A percentile compares a stretch with the other conserved stretches of the same genome.
Conservation (phyloP, 257 asterid genomes). For the Anisodus tanguticus region DNA sequence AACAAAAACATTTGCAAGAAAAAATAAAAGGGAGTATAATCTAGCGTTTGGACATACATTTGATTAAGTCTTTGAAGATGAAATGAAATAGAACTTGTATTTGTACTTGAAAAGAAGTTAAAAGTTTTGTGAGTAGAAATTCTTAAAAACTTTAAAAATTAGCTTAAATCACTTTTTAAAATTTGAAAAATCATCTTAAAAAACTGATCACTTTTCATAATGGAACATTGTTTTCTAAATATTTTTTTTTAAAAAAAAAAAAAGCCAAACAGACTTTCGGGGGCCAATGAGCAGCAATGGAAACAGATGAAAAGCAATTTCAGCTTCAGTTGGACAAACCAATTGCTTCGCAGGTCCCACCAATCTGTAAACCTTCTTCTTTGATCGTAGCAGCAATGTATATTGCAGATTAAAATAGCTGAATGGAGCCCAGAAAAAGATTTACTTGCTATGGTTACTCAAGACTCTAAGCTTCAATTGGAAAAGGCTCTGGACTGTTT, state of each 20-base stretch:
- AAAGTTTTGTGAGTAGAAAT: too few relatives aligned
- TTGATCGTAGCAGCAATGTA: too few relatives aligned
- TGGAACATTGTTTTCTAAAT: background rate
- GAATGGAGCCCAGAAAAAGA: conserved; percentile 99
- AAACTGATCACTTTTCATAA: too few relatives aligned
- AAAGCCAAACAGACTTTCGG: background rate
- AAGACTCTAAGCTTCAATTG: conserved; percentile 93
- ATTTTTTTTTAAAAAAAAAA: background rate
- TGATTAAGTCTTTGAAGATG: too few relatives aligned
- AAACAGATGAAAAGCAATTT: conserved; percentile 57
- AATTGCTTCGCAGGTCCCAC: conserved; percentile 72
- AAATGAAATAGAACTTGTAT: too few relatives aligned
- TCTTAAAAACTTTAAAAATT: too few relatives aligned
- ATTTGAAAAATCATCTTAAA: too few relatives aligned
- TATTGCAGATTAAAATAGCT: conserved; percentile 74
- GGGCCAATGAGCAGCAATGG: conserved; percentile 44
- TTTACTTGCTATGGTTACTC: conserved; percentile 89
- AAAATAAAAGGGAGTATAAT: background rate
- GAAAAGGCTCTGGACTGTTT: conserved; percentile 94
- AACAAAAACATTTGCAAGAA: background rate
- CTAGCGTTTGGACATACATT: too few relatives aligned
- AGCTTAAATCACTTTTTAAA: too few relatives aligned
- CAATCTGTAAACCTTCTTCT: too few relatives aligned
- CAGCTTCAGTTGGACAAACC: conserved; percentile 97
- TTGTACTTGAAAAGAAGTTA: too few relatives aligned